phyloP scores from a whole-genome alignment of 371 early-diverging fungal genomes.

The Circinella minor region DNA sequence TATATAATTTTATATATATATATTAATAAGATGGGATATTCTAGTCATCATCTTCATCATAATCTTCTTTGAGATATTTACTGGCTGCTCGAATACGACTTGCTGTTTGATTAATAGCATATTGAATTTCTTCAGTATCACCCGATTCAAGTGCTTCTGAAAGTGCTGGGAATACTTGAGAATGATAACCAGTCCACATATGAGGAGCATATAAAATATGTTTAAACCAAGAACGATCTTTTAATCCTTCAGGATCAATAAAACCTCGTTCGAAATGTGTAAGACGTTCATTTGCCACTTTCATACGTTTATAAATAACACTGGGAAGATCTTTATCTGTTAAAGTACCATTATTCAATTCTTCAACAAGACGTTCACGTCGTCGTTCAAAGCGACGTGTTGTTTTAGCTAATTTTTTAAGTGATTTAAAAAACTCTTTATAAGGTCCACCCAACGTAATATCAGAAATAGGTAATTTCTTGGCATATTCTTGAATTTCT shows the following conservation, averaged over 20 bases:
- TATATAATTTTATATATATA: not conserved
- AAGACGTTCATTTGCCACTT: conserved; percentile 43
- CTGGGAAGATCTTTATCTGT: conserved; percentile 22
- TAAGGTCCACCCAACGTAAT: not conserved
- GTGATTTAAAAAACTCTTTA: conserved; percentile 10
- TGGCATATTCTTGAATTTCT: conserved; percentile 20
- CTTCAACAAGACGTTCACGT: conserved; percentile 13
- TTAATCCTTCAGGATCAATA: conserved; percentile 57
- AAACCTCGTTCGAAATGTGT: conserved; percentile 59
- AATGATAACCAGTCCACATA: conserved; percentile 54
- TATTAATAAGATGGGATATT: not conserved
- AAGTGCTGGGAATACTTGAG: conserved; percentile 57
- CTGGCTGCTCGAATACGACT: conserved; percentile 8
- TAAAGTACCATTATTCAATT: not conserved
- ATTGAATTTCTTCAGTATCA: conserved; percentile 23
- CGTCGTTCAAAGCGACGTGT: conserved; percentile 19
- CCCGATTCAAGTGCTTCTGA: conserved; percentile 49
- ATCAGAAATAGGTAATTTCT: conserved; percentile 13
- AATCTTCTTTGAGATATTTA: conserved; percentile 13
- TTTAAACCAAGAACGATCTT: conserved; percentile 65
- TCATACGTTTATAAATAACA: conserved; percentile 26
- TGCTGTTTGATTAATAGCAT: conserved; percentile 37
- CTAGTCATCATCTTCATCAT: conserved; percentile 7
- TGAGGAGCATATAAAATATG: conserved; percentile 66
- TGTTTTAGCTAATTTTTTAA: conserved; percentile 12